phyloP scores from a whole-genome alignment of 176 grass and related monocot species.

The Triticum timopheevii region DNA sequence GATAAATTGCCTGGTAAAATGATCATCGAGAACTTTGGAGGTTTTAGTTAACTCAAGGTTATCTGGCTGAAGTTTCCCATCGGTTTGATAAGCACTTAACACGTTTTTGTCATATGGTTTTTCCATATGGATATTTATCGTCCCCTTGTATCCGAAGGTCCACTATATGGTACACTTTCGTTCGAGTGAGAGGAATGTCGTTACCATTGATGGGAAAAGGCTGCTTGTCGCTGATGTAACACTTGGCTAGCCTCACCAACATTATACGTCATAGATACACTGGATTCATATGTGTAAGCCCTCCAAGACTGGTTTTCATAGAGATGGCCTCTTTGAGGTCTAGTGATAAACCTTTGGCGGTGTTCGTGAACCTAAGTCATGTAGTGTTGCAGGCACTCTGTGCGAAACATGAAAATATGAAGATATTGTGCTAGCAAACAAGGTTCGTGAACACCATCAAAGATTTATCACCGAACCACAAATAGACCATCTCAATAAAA shows the following conservation, averaged over 20 bases:
- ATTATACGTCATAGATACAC: not conserved
- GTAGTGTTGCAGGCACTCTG: too few relatives aligned
- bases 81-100: not conserved
- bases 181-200: not conserved
- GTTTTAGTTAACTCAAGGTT: not conserved
- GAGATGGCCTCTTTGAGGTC: not conserved
- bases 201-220: not conserved
- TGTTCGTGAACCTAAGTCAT: too few relatives aligned
- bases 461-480: not conserved
- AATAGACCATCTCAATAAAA: not conserved
- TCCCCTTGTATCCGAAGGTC: not conserved
- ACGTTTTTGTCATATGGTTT: not conserved
- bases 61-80: not conserved
- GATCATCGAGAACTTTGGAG: not conserved
- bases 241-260: not conserved
- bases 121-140: not conserved
- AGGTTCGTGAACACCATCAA: not conserved
- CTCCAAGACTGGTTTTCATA: not conserved
- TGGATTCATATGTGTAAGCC: not conserved
- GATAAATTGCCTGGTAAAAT: not conserved
- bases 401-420: not conserved
- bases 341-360: not conserved
- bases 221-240: not conserved
- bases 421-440: not conserved
- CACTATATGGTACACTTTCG: not conserved